These are phyloP conservation scores for Pyricularia pennisetigena DNA, from an alignment of 2,329 filamentous ascomycete genomes.

Conservation along the genomic window DNA sequence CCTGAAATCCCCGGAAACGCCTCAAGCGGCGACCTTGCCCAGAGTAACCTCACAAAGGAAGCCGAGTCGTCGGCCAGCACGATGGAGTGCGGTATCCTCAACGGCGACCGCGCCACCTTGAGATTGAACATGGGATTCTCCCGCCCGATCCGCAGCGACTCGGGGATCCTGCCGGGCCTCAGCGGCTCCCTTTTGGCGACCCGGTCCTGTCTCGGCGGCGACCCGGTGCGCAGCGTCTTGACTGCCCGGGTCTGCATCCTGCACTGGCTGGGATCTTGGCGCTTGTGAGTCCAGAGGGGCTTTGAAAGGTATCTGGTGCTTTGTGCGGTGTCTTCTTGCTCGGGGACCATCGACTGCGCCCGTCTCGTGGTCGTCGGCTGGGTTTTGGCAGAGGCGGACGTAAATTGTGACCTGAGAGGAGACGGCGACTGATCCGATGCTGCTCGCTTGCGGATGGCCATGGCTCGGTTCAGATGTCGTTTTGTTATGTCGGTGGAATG, in stretches of 20 bases:
- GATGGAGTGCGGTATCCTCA: background rate
- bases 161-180: background rate
- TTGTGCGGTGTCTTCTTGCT: background rate
- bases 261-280: background rate
- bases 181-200: background rate
- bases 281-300: background rate
- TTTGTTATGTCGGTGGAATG: background rate
- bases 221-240: background rate
- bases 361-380: background rate
- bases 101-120: background rate
- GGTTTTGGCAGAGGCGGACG: too few species aligned
- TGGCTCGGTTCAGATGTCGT: background rate
- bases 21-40: background rate
- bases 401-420: background rate
- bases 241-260: background rate
- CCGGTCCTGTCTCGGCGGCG: background rate
- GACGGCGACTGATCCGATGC: background rate
- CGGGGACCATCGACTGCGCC: background rate
- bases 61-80: background rate
- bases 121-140: background rate
- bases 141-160: background rate
- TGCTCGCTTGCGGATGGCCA: background rate
- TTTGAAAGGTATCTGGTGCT: background rate
- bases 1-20: background rate
- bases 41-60: background rate